Conservation (phyloP, 1,139 yeast genomes). For the Blastobotrys elegans region DNA sequence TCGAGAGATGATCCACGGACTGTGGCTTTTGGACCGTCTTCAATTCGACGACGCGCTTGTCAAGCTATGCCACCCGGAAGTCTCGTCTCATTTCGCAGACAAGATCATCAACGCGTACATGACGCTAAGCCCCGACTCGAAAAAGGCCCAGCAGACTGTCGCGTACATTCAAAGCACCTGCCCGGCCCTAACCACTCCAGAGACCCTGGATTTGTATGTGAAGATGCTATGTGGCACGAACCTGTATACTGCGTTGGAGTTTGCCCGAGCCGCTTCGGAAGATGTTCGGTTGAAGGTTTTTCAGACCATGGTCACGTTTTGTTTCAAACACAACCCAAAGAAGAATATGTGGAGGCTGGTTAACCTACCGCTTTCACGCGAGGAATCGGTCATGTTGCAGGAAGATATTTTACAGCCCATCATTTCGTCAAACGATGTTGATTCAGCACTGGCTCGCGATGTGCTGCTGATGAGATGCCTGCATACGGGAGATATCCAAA, state of each 20-base stretch:
- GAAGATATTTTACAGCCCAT: constrained; percentile 19
- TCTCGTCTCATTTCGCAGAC: constrained; percentile 22
- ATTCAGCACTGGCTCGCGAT: constrained; percentile 23
- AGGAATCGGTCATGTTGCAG: constrained; percentile 18
- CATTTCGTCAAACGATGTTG: constrained; percentile 14
- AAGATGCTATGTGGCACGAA: constrained; percentile 21
- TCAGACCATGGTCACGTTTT: constrained; percentile 17
- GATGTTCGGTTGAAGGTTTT: constrained; percentile 16
- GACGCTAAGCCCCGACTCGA: constrained; percentile 9
- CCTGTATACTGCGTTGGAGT: constrained; percentile 21
- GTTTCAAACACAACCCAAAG: constrained; percentile 11
- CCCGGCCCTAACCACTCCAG: constrained; percentile 19
- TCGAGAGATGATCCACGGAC: constrained; percentile 24
- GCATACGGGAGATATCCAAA: constrained; percentile 21
- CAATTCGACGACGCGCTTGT: constrained; percentile 20
- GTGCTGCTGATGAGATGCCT: constrained; percentile 23
- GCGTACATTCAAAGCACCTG: constrained; percentile 22
- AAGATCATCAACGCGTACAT: constrained; percentile 21
- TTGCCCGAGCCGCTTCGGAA: constrained; percentile 23
- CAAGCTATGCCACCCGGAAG: constrained; percentile 25
- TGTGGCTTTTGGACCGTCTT: constrained; percentile 25
- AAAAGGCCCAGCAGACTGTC: constrained; percentile 12
- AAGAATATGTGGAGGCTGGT: constrained; percentile 24
- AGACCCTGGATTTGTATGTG: constrained; percentile 20
- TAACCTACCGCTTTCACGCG: constrained; percentile 22